Base-by-base conservation (phyloP, 225 moss, liverwort and hornwort genomes). In the Ulota crispa region DNA sequence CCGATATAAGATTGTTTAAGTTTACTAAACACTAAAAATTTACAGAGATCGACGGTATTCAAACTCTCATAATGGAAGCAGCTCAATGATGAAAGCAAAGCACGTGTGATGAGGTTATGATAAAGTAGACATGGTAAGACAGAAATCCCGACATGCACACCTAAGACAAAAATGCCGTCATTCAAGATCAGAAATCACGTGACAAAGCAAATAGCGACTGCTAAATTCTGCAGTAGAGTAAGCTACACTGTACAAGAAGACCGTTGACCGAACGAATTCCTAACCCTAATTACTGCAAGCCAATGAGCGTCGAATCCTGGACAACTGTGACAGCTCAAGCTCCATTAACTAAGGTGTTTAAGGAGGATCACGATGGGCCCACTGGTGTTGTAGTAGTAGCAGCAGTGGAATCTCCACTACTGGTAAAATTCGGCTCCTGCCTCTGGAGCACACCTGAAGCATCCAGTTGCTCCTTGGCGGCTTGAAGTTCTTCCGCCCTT, bases 401-500 rank as follows among this genome's bases (percentile, higher is more conserved):
- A 18, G 16, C 18, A 50, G 50, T 50, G 50, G 50, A 5, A 50
- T 68, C 86, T 80, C 66, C 70, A 47, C 80, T 72, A 57, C 74
- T 76, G 18, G 72, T 18, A 43, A 68, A 73, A 78, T 62, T 68
- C 67, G 43, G 57, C 64, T 73, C 80, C 50, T 69, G 86, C 60
- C 42, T 81, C 7, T 36, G 88, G 39, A 63, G 75, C 37, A 53
- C 52, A 45, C 75, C 81, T 3, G 87, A 84, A 64, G 81, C 85
- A 37, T 81, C 79, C 64, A 89, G 39, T 21, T 81, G 78, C 67
- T 89, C 91, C 83, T 80, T 90, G 23, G 86, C 87, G 80, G 86
- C 83, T 56, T 80, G 81, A 14, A 88, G 82, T 74, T 84, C 87
- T 23, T 87, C 87, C 61, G 90, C 90, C 85, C 92, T 86, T 41